phyloP scores from a whole-genome alignment of 306 rosid species.

The Oemleria cerasiformis region DNA sequence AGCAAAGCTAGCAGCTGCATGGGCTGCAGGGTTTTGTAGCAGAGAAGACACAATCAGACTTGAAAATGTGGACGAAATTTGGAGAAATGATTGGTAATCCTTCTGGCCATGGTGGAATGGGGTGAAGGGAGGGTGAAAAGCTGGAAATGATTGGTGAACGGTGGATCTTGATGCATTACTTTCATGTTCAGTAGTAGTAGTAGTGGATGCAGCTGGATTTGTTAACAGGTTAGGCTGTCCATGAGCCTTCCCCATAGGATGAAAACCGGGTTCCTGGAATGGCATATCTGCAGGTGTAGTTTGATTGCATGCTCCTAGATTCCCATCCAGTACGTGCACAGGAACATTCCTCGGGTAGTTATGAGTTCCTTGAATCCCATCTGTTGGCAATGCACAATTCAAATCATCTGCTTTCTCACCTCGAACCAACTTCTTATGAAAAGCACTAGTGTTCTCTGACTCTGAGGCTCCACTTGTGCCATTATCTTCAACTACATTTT shows the following conservation, averaged over 20 bases:
- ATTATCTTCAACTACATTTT: constrained; percentile 39
- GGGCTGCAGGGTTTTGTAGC: constrained; percentile 89
- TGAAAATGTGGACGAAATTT: constrained; percentile 71
- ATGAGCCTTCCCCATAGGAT: constrained; percentile 50
- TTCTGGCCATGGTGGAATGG: constrained; percentile 45
- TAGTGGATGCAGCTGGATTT: constrained; percentile 52
- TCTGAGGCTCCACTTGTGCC: constrained; percentile 41
- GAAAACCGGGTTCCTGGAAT: constrained; percentile 50
- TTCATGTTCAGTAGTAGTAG: constrained; percentile 52
- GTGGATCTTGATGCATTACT: constrained; percentile 52
- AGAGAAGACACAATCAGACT: constrained; percentile 65
- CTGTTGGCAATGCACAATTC: constrained; percentile 44
- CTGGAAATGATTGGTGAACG: constrained; percentile 60
- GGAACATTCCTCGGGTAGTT: constrained; percentile 86
- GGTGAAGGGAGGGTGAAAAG: constrained; percentile 54
- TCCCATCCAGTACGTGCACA: constrained; percentile 85
- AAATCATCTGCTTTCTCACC: constrained; percentile 52
- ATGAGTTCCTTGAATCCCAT: constrained; percentile 66
- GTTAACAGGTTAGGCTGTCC: constrained; percentile 42
- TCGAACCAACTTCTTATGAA: constrained; percentile 40
- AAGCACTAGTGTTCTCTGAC: constrained; percentile 42
- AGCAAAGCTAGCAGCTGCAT: constrained; percentile 84
- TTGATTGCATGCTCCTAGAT: constrained; percentile 48
- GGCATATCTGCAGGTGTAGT: constrained; percentile 46
- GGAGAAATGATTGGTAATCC: constrained; percentile 59